Percentiles rank a stretch among this genome's conserved stretches.
phyloP scores from a whole-genome alignment of 1,139 yeast genomes.

The Pichia sp. region DNA sequence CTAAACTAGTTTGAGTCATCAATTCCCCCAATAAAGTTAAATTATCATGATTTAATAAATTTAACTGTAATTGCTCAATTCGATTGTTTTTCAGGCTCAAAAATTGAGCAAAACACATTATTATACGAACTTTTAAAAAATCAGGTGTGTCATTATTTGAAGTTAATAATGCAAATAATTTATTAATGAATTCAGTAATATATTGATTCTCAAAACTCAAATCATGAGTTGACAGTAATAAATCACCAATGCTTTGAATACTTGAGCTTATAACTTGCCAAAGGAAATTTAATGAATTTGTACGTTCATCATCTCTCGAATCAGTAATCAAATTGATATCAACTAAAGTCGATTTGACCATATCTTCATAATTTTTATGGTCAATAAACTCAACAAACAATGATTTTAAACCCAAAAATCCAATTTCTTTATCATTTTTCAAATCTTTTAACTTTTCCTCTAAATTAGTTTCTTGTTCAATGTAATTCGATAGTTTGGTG shows the following conservation, averaged over 20 bases:
- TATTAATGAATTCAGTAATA: not conserved
- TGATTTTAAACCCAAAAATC: slow-evolving; percentile 75
- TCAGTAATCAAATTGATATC: slow-evolving; percentile 1
- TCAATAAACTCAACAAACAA: slow-evolving; percentile 32
- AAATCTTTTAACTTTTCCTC: not conserved
- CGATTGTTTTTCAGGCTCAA: not conserved
- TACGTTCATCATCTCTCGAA: not conserved
- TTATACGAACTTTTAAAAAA: not conserved
- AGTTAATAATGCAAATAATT: not conserved
- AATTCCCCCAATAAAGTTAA: slow-evolving; percentile 1
- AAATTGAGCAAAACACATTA: slow-evolving; percentile 4
- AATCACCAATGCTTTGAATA: slow-evolving; percentile 6
- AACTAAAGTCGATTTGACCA: not conserved
- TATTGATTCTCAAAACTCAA: not conserved
- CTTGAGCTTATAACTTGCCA: not conserved
- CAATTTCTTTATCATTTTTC: slow-evolving; percentile 7
- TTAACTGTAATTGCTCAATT: not conserved
- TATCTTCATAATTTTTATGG: not conserved
- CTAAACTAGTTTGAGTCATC: slow-evolving; percentile 2
- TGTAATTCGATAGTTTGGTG: not conserved
- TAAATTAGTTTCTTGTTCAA: not conserved
- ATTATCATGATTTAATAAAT: not conserved
- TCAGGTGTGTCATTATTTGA: not conserved
- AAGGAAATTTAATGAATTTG: not conserved
- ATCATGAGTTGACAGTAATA: not conserved